Conservation (phyloP, 768 basidiomycete genomes). For the Tulasnella sp. region DNA sequence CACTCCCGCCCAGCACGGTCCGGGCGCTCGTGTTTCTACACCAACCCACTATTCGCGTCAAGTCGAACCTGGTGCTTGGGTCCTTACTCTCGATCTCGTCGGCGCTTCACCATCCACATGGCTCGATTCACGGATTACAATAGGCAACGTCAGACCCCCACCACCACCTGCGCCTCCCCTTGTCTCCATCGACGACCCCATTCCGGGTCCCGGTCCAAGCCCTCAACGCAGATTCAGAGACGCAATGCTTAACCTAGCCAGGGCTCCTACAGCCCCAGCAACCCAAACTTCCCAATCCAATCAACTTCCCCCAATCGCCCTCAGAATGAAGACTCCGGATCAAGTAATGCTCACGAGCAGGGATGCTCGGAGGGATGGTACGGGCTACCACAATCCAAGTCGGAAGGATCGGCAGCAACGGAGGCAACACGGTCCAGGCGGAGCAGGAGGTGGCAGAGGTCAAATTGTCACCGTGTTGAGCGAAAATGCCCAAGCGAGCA, state of each 20-base stretch:
- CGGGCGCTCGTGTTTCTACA: not conserved
- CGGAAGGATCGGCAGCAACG: not conserved
- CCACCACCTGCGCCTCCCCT: not conserved
- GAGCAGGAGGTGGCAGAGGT: not conserved
- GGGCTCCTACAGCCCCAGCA: not conserved
- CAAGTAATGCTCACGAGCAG: conserved; percentile 7
- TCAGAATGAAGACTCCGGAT: conserved; percentile 19
- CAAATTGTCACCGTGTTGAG: conserved; percentile 1
- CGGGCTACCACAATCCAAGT: not conserved
- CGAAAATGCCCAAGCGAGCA: conserved; percentile 14
- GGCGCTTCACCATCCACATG: conserved; percentile 19
- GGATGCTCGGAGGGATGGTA: not conserved
- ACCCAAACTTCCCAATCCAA: too few species aligned
- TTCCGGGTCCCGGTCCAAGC: not conserved
- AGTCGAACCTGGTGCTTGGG: conserved; percentile 15
- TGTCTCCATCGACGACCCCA: not conserved
- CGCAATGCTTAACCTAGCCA: not conserved
- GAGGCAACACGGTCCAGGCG: not conserved
- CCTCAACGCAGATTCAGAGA: not conserved
- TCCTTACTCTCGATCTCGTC: conserved; percentile 20
- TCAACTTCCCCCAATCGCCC: conserved; percentile 14
- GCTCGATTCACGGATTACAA: conserved; percentile 18
- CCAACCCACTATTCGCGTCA: not conserved
- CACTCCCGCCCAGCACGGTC: not conserved
- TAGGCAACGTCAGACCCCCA: not conserved